Percentiles rank a stretch among this genome's conserved stretches.
Conservation (phyloP, 495 filamentous ascomycete genomes). For the Hypoxylon perforatum region DNA sequence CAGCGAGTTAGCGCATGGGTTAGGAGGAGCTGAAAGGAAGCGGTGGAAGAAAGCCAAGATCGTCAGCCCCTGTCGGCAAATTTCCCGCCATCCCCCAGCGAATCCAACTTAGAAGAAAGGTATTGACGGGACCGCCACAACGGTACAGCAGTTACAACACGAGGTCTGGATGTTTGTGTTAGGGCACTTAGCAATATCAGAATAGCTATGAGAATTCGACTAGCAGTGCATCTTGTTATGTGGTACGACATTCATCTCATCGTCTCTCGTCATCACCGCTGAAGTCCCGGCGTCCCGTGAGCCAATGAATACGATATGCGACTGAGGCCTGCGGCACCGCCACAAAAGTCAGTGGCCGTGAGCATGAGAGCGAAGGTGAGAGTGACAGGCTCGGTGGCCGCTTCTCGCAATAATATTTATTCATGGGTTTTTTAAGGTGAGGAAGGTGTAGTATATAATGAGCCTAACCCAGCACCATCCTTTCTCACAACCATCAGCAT, state of each 20-base stretch:
- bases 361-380: no score
- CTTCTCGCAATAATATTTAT: no score
- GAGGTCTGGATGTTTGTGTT: slow-evolving; percentile 6
- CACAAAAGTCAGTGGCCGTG: slow-evolving; percentile 7
- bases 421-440: no score
- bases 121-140: slow-evolving; percentile 1
- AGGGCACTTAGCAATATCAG: slow-evolving; percentile 8
- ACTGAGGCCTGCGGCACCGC: slow-evolving; percentile 12
- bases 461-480: no score
- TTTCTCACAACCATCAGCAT: neutral
- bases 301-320: slow-evolving; percentile 20
- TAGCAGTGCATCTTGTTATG: slow-evolving; percentile 16
- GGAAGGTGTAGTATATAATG: no score
- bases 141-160: slow-evolving; percentile 3
- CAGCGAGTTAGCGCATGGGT: neutral
- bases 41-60: neutral
- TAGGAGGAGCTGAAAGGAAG: neutral
- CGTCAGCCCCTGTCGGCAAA: slow-evolving; percentile 1
- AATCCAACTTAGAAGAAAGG: neutral
- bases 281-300: slow-evolving; percentile 12
- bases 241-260: slow-evolving; percentile 39
- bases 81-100: neutral
- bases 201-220: slow-evolving; percentile 13
- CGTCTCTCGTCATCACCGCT: slow-evolving; percentile 12
- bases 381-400: no score